phyloP scores from a whole-genome alignment of 352 stramenopile genomes.

The Elongisporangium prolatum region DNA sequence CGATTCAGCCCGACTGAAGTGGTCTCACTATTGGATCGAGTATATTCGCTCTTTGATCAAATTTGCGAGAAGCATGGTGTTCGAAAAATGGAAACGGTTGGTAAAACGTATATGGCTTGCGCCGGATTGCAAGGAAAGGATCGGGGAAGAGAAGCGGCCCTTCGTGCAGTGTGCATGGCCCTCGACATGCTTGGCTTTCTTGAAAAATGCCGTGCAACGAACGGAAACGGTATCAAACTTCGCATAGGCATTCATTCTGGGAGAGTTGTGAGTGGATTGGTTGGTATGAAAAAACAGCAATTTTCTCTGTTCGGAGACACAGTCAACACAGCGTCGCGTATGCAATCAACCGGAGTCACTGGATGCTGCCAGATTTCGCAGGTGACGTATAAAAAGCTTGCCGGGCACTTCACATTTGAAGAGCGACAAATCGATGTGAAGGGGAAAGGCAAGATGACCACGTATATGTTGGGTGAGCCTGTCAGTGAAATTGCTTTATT shows the following conservation, averaged over 20 bases:
- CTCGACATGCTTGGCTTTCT: constrained; percentile 72
- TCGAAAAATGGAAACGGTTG: constrained; percentile 92
- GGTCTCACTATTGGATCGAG: constrained; percentile 83
- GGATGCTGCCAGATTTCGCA: constrained; percentile 78
- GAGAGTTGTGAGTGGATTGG: constrained; percentile 81
- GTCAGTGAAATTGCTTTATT: constrained; percentile 56
- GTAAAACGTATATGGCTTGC: constrained; percentile 90
- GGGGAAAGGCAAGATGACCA: constrained; percentile 81
- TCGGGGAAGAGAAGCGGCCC: constrained; percentile 60
- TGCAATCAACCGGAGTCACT: constrained; percentile 86
- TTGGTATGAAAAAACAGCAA: constrained; percentile 90
- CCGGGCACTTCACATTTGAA: constrained; percentile 70
- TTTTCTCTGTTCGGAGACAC: constrained; percentile 94
- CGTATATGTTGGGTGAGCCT: constrained; percentile 75
- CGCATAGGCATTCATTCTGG: constrained; percentile 90
- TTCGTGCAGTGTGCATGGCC: constrained; percentile 70
- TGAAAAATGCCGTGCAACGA: constrained; percentile 64
- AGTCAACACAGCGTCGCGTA: constrained; percentile 86
- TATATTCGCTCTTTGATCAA: constrained; percentile 91
- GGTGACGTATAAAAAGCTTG: constrained; percentile 80
- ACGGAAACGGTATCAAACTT: constrained; percentile 84
- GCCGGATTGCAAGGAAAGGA: constrained; percentile 83
- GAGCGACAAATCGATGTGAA: constrained; percentile 82
- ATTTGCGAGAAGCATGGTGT: constrained; percentile 90
- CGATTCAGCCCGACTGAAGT: constrained; percentile 71